Conservation (phyloP, 768 basidiomycete species). For the Russula foetens region DNA sequence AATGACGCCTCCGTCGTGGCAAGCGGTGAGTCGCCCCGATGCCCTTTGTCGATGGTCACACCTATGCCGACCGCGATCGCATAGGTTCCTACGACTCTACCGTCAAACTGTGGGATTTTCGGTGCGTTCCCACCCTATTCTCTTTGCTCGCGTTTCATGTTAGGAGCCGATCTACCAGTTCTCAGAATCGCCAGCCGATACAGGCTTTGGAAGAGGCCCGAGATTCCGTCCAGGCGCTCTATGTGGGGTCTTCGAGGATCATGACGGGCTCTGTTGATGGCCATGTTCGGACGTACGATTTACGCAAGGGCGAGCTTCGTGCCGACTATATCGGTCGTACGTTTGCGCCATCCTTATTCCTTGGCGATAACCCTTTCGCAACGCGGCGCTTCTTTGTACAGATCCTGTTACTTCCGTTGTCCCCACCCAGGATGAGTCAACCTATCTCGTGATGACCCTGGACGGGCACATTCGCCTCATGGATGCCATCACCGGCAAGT, state of each 20-base stretch:
- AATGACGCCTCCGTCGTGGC: slow-evolving; percentile 80
- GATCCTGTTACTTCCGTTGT: slow-evolving; percentile 83
- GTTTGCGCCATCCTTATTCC: slow-evolving; percentile 26
- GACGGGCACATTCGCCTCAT: slow-evolving; percentile 83
- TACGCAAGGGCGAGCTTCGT: slow-evolving; percentile 85
- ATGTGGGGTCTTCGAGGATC: slow-evolving; percentile 58
- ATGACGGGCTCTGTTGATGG: slow-evolving; percentile 88
- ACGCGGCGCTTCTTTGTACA: slow-evolving; percentile 26
- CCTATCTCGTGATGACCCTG: slow-evolving; percentile 73
- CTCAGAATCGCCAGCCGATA: slow-evolving; percentile 78
- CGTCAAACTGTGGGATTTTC: slow-evolving; percentile 85
- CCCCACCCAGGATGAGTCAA: slow-evolving; percentile 71
- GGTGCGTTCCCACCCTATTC: slow-evolving; percentile 36
- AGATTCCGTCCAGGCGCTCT: slow-evolving; percentile 77
- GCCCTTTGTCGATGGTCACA: slow-evolving; percentile 8
- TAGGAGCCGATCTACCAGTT: slow-evolving; percentile 31
- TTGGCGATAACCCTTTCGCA: background rate
- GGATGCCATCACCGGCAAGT: slow-evolving; percentile 72
- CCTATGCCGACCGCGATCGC: background rate
- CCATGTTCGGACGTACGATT: slow-evolving; percentile 85
- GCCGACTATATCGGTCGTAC: slow-evolving; percentile 86
- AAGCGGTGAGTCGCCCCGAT: slow-evolving; percentile 51
- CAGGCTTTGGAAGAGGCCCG: slow-evolving; percentile 84
- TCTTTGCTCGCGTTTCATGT: background rate
- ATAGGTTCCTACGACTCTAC: slow-evolving; percentile 90